These are phyloP conservation scores for Linaria vulgaris DNA, from an alignment of 257 asterid genomes.

Conservation along the genomic window DNA sequence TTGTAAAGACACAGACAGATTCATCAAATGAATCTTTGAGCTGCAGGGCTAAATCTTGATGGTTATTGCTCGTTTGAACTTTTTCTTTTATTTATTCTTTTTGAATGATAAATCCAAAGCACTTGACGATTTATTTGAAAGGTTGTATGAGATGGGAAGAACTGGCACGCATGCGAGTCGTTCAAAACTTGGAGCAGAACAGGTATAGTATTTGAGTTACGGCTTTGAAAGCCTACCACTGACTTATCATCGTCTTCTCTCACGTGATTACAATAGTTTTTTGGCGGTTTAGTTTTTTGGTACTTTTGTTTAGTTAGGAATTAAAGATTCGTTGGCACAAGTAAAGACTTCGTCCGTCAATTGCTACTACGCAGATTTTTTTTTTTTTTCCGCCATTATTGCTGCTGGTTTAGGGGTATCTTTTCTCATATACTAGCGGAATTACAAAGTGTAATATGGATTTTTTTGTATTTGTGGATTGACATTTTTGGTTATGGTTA, in stretches of 20 bases:
- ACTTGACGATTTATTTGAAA: conserved; percentile 77
- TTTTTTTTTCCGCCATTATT: no score
- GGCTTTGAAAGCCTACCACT: conserved; percentile 6
- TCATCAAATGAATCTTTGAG: not conserved
- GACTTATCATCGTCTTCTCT: not conserved
- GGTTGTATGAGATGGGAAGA: conserved; percentile 80
- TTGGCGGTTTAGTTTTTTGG: no score
- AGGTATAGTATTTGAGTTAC: conserved; percentile 46
- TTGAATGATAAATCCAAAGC: conserved; percentile 87
- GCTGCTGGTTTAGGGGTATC: no score
- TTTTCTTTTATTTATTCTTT: conserved; percentile 19
- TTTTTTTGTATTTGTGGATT: no score
- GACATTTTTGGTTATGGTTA: no score
- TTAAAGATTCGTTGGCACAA: no score
- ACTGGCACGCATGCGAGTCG: conserved; percentile 55
- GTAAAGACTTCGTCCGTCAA: no score
- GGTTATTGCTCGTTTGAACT: conserved; percentile 10
- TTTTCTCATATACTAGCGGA: no score
- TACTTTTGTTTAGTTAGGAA: no score
- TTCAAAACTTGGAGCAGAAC: conserved; percentile 78
- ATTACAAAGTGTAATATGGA: no score
- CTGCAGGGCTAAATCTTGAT: conserved; percentile 16
- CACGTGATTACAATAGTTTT: conserved; percentile 2
- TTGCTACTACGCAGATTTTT: no score
- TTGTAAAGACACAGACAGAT: no score